Base-by-base conservation (phyloP, 2,329 filamentous ascomycete species). In the Paraconiothyrium sp. region DNA sequence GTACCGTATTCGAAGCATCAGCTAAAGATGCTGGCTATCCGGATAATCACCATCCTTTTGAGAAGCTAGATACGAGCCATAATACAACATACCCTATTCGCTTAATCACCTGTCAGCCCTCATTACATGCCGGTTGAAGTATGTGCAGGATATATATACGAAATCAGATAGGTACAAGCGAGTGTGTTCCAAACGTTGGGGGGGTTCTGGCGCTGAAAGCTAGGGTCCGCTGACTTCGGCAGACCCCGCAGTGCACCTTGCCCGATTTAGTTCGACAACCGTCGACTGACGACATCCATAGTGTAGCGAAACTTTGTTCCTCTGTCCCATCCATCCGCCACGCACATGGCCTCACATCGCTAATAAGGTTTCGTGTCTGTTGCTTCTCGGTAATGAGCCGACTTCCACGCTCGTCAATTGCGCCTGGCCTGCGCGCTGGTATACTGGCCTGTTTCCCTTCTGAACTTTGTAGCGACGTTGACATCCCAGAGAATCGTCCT, bases 281-380 rank as follows among this genome's bases (percentile, higher is more conserved):
- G 46, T 9, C 46, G 30, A 30, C 22, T 48, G 46, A 48, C 46
- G 46, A 48, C 46, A 48, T 37, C 3, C 35, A 3, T 24, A 27
- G 4, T 50, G 48, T 52, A 52, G 49, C 49, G 49, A 52, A 41
- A 52, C 49, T 52, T 39, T 52, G 49, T 41, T 52, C 16, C 34
- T 41, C 34, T 34, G 27, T 24, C 9, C 22, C n/a, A 14, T n/a
- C 35, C 20, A 24, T 41, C 10, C 49, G 34, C 49, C 34, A 52
- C 49, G 24, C 14, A n/a, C 24, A 49, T 49, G 47, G 10, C 47
- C 16, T 49, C 47, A 24, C 49, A 24, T 39, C 34, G 34, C 32
- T 52, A 16, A 39, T 24, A 37, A 32, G 46, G 22, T 44, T 44
- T 44, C 7, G 41, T 10, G 10, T 22, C 14, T 44, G 41, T 10